A percentile compares a stretch with the other conserved stretches of the same genome.
Evolutionary conservation across 768 basidiomycete species (phyloP).

Genomic region (Sporobolomyces roseus): DNA sequence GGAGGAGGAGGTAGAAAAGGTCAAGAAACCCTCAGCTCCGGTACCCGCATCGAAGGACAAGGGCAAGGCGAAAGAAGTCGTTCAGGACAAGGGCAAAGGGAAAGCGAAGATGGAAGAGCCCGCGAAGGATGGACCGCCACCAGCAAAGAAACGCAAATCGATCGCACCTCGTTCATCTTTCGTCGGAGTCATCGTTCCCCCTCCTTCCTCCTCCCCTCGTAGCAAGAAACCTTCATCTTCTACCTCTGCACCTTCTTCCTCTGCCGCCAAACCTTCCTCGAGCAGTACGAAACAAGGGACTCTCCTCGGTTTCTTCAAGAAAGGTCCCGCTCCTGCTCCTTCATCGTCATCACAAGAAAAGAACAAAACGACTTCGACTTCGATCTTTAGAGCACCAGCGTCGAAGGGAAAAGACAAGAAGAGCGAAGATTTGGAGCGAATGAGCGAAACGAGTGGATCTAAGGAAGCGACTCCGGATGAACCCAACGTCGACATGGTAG

Average conservation of each 20-base stretch:
- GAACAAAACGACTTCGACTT: too few species aligned
- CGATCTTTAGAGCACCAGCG: too few species aligned
- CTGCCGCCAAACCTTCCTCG: background rate
- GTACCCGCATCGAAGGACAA: background rate
- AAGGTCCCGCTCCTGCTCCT: background rate
- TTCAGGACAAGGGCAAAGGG: background rate
- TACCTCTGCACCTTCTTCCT: background rate
- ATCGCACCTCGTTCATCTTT: background rate
- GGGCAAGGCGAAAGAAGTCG: too few species aligned
- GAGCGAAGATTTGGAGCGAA: background rate
- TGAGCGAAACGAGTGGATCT: background rate
- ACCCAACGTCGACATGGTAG: background rate
- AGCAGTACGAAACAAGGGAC: constrained; percentile 6
- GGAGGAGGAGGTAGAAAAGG: background rate
- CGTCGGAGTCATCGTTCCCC: constrained; percentile 7
- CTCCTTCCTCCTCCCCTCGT: background rate
- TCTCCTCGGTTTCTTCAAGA: constrained; percentile 5
- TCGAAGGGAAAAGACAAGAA: background rate
- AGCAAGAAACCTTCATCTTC: background rate
- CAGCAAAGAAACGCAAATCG: background rate
- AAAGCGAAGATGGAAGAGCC: background rate
- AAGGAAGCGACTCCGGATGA: background rate
- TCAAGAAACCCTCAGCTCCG: background rate
- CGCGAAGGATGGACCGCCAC: background rate
- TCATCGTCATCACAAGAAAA: background rate